Percentiles rank a stretch among this genome's conserved stretches.
Conservation (phyloP, 169 alveolate species). For the Cytauxzoon felis region DNA sequence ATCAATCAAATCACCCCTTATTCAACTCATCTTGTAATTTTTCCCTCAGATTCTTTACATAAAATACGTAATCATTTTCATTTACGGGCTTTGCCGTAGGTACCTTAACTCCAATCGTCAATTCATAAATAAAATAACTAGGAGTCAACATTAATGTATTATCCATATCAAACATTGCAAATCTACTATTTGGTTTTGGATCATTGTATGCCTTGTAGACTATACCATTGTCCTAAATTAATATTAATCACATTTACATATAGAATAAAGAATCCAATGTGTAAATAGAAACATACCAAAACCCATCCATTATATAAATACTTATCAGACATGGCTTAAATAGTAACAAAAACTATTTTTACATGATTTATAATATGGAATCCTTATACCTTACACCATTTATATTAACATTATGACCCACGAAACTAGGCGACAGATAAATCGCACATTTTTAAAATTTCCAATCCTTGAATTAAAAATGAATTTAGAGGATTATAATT, state of each 20-base stretch:
- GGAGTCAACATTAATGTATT: slow-evolving; percentile 63
- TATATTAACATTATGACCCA: no score
- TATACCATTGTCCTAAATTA: slow-evolving; percentile 24
- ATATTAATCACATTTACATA: no score
- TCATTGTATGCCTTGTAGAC: slow-evolving; percentile 42
- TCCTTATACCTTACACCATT: no score
- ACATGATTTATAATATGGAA: no score
- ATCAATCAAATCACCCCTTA: slow-evolving; percentile 15
- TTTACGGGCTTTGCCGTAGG: slow-evolving; percentile 27
- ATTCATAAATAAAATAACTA: slow-evolving; percentile 38
- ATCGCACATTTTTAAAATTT: no score
- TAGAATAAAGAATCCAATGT: no score
- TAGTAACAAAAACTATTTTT: no score
- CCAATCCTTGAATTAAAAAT: no score
- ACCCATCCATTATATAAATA: no score
- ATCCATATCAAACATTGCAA: slow-evolving; percentile 63
- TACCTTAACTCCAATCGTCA: slow-evolving; percentile 27
- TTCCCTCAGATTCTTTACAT: slow-evolving; percentile 38
- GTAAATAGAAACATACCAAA: no score
- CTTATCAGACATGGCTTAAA: no score
- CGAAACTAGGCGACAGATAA: no score
- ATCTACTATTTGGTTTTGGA: slow-evolving; percentile 28
- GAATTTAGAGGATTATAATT: slow-evolving; percentile 25
- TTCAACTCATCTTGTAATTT: slow-evolving; percentile 27
- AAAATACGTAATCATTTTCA: slow-evolving; percentile 49